These are phyloP conservation scores for Apiospora kogelbergensis DNA, from an alignment of 2,329 filamentous ascomycete genomes.

Conservation along the genomic window DNA sequence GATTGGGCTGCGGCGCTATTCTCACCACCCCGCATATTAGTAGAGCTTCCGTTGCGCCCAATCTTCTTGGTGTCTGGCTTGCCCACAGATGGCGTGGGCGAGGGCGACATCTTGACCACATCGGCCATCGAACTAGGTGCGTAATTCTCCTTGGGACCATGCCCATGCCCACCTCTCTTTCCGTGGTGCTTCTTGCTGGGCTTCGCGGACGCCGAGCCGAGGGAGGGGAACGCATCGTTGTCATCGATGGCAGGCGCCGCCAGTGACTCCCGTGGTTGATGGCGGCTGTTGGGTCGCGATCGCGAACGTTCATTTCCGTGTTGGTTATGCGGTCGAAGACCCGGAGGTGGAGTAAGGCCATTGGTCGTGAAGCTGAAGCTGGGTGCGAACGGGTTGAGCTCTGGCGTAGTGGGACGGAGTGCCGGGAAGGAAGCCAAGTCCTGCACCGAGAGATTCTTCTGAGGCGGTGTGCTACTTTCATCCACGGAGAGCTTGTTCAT, in stretches of 20 bases:
- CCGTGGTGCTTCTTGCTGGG: slow-evolving; percentile 89
- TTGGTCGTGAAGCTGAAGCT: slow-evolving; percentile 54
- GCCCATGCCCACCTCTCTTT: slow-evolving; percentile 81
- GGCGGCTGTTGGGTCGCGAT: slow-evolving; percentile 82
- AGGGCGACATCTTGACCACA: slow-evolving; percentile 92
- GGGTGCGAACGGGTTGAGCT: slow-evolving; percentile 54
- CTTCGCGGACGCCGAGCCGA: slow-evolving; percentile 75
- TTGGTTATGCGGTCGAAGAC: slow-evolving; percentile 61
- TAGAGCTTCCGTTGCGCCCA: slow-evolving; percentile 63
- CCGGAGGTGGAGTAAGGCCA: slow-evolving; percentile 65
- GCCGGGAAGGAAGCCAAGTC: slow-evolving; percentile 85
- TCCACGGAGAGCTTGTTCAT: slow-evolving; percentile 79
- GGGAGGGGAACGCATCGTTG: slow-evolving; percentile 89
- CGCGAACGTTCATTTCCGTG: slow-evolving; percentile 62
- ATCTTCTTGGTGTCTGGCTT: slow-evolving; percentile 61
- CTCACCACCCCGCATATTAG: slow-evolving; percentile 66
- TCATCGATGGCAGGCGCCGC: slow-evolving; percentile 82
- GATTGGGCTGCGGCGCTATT: slow-evolving; percentile 79
- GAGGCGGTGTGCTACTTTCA: slow-evolving; percentile 65
- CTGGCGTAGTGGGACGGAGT: slow-evolving; percentile 60
- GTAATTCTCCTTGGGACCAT: slow-evolving; percentile 66
- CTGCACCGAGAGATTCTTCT: slow-evolving; percentile 72
- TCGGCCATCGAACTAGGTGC: slow-evolving; percentile 81
- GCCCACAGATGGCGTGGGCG: slow-evolving; percentile 64
- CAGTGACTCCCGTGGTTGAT: slow-evolving; percentile 62